Conservation (phyloP, 257 asterid species). For the Solanum habrochaites region DNA sequence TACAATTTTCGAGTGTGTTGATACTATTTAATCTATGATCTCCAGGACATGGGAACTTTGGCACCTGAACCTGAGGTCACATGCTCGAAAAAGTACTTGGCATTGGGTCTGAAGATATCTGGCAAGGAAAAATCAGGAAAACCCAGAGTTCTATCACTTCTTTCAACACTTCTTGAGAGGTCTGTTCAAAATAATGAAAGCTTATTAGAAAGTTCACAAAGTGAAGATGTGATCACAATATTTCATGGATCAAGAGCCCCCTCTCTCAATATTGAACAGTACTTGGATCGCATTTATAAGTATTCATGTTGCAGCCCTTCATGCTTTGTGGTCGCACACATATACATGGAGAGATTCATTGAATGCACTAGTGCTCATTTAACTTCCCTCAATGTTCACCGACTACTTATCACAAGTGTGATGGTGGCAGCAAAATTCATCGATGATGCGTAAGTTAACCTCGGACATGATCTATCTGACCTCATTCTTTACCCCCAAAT, state of each 20-base stretch:
- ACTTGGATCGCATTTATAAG: slow-evolving; percentile 75
- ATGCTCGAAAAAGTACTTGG: slow-evolving; percentile 25
- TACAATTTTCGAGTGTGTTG: background rate
- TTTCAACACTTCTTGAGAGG: slow-evolving; percentile 60
- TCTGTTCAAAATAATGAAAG: slow-evolving; percentile 50
- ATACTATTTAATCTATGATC: background rate
- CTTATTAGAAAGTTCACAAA: slow-evolving; percentile 28
- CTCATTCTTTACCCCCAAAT: background rate
- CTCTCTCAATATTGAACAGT: slow-evolving; percentile 52
- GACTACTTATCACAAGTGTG: slow-evolving; percentile 74
- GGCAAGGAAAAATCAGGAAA: slow-evolving; percentile 35
- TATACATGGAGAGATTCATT: slow-evolving; percentile 61
- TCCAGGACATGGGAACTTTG: slow-evolving; percentile 44
- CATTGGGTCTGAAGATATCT: slow-evolving; percentile 48
- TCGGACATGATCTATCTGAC: background rate
- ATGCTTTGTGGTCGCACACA: slow-evolving; percentile 69
- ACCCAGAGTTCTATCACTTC: slow-evolving; percentile 53
- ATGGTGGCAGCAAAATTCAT: slow-evolving; percentile 93
- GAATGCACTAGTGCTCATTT: slow-evolving; percentile 30
- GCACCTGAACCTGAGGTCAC: slow-evolving; percentile 24
- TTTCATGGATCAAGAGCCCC: slow-evolving; percentile 86
- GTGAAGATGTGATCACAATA: slow-evolving; percentile 46
- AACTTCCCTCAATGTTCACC: slow-evolving; percentile 71
- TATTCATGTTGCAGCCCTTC: slow-evolving; percentile 89
- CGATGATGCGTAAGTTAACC: slow-evolving; percentile 79